Conservation (phyloP, 148 eudicot genomes). For the Amaranthus hypochondriacus region DNA sequence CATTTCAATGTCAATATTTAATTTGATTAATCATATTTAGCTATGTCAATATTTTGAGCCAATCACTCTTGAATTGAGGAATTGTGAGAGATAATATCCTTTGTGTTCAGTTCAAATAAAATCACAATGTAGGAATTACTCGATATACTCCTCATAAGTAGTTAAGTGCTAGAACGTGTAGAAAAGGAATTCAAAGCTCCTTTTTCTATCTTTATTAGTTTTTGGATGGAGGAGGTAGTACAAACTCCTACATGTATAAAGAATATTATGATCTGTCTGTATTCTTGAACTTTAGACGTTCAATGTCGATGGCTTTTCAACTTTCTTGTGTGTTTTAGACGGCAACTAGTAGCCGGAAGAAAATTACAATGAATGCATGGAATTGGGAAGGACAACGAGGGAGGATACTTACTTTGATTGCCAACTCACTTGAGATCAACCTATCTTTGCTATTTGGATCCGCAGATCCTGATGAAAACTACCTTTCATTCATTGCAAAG, state of each 20-base stretch:
- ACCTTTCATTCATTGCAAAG: constrained; percentile 80
- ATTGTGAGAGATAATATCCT: neutral
- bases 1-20: too few relatives aligned
- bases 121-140: too few relatives aligned
- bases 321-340: constrained; percentile 36
- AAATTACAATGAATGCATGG: constrained; percentile 68
- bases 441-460: constrained; percentile 86
- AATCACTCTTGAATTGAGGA: too few relatives aligned
- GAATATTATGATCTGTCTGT: neutral
- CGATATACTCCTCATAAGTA: neutral
- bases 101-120: neutral
- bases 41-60: too few relatives aligned
- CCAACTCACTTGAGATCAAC: constrained; percentile 88
- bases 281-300: neutral
- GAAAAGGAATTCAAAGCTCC: neutral
- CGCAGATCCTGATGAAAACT: constrained; percentile 82
- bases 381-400: constrained; percentile 87
- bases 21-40: too few relatives aligned
- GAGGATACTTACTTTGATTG: constrained; percentile 64
- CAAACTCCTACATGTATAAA: neutral
- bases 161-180: neutral
- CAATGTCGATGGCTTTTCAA: constrained; percentile 9
- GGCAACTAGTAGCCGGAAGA: constrained; percentile 62
- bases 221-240: neutral
- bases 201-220: neutral